Base-by-base conservation (phyloP, 2,329 filamentous ascomycete species). In the Aureobasidium sp. region DNA sequence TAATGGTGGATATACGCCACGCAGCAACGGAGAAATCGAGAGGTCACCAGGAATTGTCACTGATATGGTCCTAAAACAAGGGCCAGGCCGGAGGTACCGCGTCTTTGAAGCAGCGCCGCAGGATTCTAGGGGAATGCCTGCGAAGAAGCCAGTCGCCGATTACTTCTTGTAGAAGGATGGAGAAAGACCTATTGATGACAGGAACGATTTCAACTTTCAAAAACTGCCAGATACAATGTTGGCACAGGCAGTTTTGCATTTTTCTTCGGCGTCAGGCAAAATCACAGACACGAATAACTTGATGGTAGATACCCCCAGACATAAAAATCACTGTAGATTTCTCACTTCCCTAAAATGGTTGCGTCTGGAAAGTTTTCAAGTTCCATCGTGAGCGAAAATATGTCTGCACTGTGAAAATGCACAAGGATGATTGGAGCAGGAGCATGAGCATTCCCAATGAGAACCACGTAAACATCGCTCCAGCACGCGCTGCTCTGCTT, bases 31-130 rank as follows among this genome's bases (percentile, higher is more conserved):
- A 8, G 89, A 92, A 62, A 72, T 74, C 39, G 78, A 83, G 74
- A 64, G 83, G 73, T 55, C 60, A 32, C 5, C 26, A 7, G 51
- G 41, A 0, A 8, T 48, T 1, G 27, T 41, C 10, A 68, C 75
- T 66, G 62, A 74, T 69, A 68, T 73, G 66, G 61, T 69, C 66
- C 75, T 79, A 39, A 71, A 78, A 47, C 74, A 77, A 63, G 92
- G 92, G 1, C 94, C 94, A 0, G 94, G 92, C 3, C 83, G 94
- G 69, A 81, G 94, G 67, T 99, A 99, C 76, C 82, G 93, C 39
- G 93, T 99, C 10, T 99, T 99, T 73, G 92, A 97, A 71, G 94
- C 94, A 0, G 94, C 94, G 60, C 92, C 94, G 58, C 94, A 99
- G 77, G 94, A 97, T 74, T 91, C 89, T 1, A 84, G 94, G 69